phyloP scores from a whole-genome alignment of 768 basidiomycete species.

The Lyophyllum decastes region DNA sequence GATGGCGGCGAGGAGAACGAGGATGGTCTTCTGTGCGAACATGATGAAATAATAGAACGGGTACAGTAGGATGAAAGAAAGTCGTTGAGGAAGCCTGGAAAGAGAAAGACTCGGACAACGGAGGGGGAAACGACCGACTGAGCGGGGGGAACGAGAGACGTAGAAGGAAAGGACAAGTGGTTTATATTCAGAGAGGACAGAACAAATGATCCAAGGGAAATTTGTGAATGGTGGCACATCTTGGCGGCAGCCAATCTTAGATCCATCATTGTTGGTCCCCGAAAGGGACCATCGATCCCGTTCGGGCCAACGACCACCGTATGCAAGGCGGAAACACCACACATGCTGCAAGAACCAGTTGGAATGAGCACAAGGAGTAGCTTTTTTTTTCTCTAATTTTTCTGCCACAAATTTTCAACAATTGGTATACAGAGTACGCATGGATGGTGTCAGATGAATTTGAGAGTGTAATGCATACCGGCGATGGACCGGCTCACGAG shows the following conservation, averaged over 20 bases:
- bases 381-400: no score
- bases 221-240: slow-evolving; percentile 1
- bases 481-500: no score
- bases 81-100: slow-evolving; percentile 14
- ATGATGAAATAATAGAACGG: slow-evolving; percentile 20
- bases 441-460: no score
- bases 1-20: slow-evolving; percentile 24
- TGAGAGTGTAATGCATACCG: no score
- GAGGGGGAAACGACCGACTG: slow-evolving; percentile 19
- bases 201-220: background rate
- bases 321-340: background rate
- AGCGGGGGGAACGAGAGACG: slow-evolving; percentile 5
- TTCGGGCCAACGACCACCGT: background rate
- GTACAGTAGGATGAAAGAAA: slow-evolving; percentile 8
- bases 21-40: slow-evolving; percentile 20
- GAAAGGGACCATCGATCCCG: background rate
- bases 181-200: background rate
- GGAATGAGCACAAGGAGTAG: background rate
- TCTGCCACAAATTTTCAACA: no score
- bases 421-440: no score
- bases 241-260: slow-evolving; percentile 1
- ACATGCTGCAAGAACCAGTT: background rate
- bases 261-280: background rate
- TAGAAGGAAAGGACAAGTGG: background rate
- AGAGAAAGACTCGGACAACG: slow-evolving; percentile 18